Base-by-base conservation (phyloP, 225 moss, liverwort and hornwort species). In the Marchantia polymorpha region DNA sequence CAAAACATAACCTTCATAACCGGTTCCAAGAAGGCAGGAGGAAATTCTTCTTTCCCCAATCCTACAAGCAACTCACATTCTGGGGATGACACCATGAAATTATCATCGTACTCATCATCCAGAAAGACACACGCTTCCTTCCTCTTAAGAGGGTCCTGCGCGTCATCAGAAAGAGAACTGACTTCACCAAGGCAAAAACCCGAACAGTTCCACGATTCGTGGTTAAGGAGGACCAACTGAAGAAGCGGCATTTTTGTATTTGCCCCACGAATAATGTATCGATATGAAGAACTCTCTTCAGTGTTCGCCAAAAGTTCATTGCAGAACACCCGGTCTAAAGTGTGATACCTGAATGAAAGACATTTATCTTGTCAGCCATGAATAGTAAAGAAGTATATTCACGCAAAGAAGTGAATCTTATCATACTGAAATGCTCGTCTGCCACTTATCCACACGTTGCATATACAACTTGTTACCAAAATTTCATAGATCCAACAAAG, bases 171-270 rank as follows among this genome's bases (percentile, higher is more conserved):
- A 27, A 54, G 58, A 52, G 29, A 77, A 69, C 79, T 72, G 9
- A 50, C 59, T 46, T 67, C 81, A 71, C 78, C 83, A 8, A 75
- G 25, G 72, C 91, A 92, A 23, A 73, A 81, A 65, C 94, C 94
- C 29, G 89, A 88, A 86, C 89, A 89, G 52, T 84, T 83, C 87
- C 87, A 87, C 13, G 94, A 87, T 81, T 86, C 89, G 27, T 89
- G 90, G 87, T 94, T 96, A 8, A 94, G 69, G 31, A 96, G 89
- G 52, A 96, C 91, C 80, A 96, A 90, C 81, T 94, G 96, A 58
- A 96, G 75, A 72, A 94, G 83, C 25, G 87, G 86, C 77, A 80
- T 78, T 31, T 89, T 87, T 59, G 85, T 89, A 73, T 66, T 89
- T 79, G 90, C 85, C 79, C 91, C 90, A 48, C 94, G 91, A 73